These are phyloP conservation scores for Colletotrichum tropicale DNA, from an alignment of 2,329 filamentous ascomycete species.

Conservation along the genomic window DNA sequence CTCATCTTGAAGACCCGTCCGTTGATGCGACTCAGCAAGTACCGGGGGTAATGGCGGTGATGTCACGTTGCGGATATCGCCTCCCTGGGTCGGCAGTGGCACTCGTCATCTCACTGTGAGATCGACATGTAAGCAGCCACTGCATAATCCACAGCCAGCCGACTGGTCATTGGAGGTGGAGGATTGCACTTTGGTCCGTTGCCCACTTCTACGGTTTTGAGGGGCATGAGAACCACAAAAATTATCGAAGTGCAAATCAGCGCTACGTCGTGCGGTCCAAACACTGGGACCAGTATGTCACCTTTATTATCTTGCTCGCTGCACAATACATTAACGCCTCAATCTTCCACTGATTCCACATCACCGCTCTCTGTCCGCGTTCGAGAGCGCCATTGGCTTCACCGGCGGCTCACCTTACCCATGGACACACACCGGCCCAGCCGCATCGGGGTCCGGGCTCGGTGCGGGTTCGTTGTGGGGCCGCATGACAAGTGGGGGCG, in stretches of 20 bases:
- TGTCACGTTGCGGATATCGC: neutral
- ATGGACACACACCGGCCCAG: neutral
- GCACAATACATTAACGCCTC: neutral
- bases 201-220: accelerated
- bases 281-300: accelerated
- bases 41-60: neutral
- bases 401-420: neutral
- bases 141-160: neutral
- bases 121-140: neutral
- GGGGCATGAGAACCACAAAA: neutral
- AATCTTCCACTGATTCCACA: neutral
- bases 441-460: no score
- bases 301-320: accelerated
- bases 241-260: accelerated
- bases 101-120: neutral
- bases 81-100: neutral
- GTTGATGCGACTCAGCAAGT: no score
- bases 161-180: accelerated
- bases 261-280: accelerated
- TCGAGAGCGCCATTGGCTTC: neutral
- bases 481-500: accelerated
- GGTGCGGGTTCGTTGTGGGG: no score
- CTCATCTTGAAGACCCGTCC: no score
- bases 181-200: neutral
- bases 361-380: accelerated